Conservation (phyloP, 148 eudicot species). For the Heliosperma pusillum region DNA sequence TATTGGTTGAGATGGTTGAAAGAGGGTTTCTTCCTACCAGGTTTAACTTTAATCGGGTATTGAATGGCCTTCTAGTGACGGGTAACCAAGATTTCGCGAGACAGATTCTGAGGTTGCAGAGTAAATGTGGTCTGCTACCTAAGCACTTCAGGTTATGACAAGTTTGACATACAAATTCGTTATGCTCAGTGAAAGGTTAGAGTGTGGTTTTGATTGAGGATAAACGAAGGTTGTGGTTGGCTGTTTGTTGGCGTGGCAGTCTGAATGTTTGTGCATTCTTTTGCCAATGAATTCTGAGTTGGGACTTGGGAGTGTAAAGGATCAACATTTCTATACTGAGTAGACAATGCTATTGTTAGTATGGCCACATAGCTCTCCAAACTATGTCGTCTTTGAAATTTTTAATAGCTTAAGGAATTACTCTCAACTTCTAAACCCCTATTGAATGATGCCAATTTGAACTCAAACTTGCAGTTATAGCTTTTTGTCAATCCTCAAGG, state of each 20-base stretch:
- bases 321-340: no score
- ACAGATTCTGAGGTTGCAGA: conserved; percentile 72
- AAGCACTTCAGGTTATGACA: conserved; percentile 59
- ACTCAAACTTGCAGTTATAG: no score
- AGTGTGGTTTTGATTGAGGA: conserved; percentile 30
- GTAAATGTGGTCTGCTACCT: conserved; percentile 68
- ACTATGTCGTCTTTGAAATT: no score
- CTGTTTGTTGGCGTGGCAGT: background rate
- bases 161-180: background rate
- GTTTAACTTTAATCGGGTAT: conserved; percentile 65
- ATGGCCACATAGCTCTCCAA: no score
- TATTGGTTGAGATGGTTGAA: conserved; percentile 82
- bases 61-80: conserved; percentile 81
- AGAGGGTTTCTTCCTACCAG: conserved; percentile 71
- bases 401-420: no score
- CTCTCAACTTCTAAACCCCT: no score
- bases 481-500: conserved; percentile 36
- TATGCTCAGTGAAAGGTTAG: background rate
- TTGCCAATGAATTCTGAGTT: background rate
- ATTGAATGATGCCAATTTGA: no score
- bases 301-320: no score
- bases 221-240: background rate
- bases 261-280: background rate
- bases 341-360: no score
- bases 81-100: conserved; percentile 87